Evolutionary conservation across 805 yeast species (phyloP).

Genomic region (Saturnispora diversa): DNA sequence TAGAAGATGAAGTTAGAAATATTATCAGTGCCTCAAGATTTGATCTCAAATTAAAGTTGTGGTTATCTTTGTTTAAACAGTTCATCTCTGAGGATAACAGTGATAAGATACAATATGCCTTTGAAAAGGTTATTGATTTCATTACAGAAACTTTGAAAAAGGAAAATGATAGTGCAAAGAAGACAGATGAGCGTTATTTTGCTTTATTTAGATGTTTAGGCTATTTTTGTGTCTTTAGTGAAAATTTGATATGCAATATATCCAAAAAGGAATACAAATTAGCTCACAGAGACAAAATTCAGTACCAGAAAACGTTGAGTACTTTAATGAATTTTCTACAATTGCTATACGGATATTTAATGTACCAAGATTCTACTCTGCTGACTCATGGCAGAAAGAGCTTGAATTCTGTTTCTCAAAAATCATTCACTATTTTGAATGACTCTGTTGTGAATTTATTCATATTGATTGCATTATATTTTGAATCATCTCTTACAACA

Average conservation of each 20-base stretch:
- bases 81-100: slow-evolving; percentile 33
- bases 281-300: background rate
- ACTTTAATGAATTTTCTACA: slow-evolving; percentile 31
- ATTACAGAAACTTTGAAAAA: slow-evolving; percentile 33
- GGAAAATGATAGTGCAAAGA: slow-evolving; percentile 18
- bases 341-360: slow-evolving; percentile 40
- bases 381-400: slow-evolving; percentile 34
- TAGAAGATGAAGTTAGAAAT: slow-evolving; percentile 41
- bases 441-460: slow-evolving; percentile 36
- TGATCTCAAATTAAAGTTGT: slow-evolving; percentile 59
- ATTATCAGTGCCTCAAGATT: slow-evolving; percentile 60
- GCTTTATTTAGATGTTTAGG: slow-evolving; percentile 44
- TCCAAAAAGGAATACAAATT: slow-evolving; percentile 31
- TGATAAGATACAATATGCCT: slow-evolving; percentile 38
- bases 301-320: slow-evolving; percentile 13
- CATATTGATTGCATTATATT: slow-evolving; percentile 35
- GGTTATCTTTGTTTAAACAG: slow-evolving; percentile 62
- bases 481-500: slow-evolving; percentile 15
- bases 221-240: slow-evolving; percentile 44
- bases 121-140: slow-evolving; percentile 42
- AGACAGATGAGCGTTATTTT: slow-evolving; percentile 32
- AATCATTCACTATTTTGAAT: slow-evolving; percentile 39
- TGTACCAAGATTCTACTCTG: slow-evolving; percentile 45
- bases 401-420: slow-evolving; percentile 34
- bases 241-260: slow-evolving; percentile 29